Percentiles rank a stretch among this genome's conserved stretches.
Conservation (phyloP, 495 filamentous ascomycete genomes). For the Geoglossum glabrum region DNA sequence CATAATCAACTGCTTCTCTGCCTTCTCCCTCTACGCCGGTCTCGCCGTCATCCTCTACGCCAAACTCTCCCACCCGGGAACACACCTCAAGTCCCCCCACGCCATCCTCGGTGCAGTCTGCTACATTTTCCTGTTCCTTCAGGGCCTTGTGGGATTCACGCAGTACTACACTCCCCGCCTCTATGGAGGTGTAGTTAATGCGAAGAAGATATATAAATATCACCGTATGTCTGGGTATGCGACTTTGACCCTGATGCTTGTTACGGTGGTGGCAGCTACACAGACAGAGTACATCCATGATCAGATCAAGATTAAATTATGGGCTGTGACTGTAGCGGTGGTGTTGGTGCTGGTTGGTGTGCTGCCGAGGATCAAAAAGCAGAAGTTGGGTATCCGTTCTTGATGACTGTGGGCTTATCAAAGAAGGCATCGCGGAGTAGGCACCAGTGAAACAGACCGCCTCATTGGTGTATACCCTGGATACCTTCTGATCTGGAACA, state of each 20-base stretch:
- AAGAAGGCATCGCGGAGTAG: neutral
- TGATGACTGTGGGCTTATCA: neutral
- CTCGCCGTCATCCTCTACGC: slow-evolving; percentile 66
- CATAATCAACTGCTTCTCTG: slow-evolving; percentile 39
- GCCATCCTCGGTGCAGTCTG: slow-evolving; percentile 61
- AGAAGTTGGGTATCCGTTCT: slow-evolving; percentile 48
- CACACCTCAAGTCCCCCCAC: slow-evolving; percentile 61
- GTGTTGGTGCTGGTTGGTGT: slow-evolving; percentile 47
- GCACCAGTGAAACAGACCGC: neutral
- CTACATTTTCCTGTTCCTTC: slow-evolving; percentile 46
- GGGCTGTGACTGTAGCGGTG: slow-evolving; percentile 41
- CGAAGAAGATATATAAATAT: slow-evolving; percentile 73
- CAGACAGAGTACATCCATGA: slow-evolving; percentile 46
- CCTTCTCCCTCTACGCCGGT: slow-evolving; percentile 40
- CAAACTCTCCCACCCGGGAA: slow-evolving; percentile 38
- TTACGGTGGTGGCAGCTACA: slow-evolving; percentile 54
- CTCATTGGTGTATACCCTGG: neutral
- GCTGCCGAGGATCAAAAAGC: slow-evolving; percentile 57
- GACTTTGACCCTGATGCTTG: slow-evolving; percentile 45
- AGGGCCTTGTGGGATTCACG: slow-evolving; percentile 58
- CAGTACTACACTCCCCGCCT: slow-evolving; percentile 52
- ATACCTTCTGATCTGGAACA: neutral
- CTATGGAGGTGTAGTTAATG: slow-evolving; percentile 59
- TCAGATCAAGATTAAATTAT: slow-evolving; percentile 46
- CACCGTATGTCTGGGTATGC: slow-evolving; percentile 66